Percentiles rank a stretch among this genome's conserved stretches.
Evolutionary conservation across 371 early-diverging fungal species (phyloP).

Genomic region (Mortierella sp.): DNA sequence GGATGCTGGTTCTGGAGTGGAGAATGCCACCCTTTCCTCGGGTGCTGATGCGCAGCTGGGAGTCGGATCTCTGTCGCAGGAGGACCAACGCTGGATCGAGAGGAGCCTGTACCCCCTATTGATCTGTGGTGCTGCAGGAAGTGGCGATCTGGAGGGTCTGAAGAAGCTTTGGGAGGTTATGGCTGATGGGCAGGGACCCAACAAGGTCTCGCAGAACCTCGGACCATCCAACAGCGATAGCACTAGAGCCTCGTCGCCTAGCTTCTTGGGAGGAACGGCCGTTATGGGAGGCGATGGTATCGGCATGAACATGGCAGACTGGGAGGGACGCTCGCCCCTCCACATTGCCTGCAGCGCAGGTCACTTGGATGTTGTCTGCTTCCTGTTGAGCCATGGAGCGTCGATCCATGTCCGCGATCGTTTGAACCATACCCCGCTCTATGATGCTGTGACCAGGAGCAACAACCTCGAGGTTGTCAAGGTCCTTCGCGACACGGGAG

Average conservation of each 20-base stretch:
- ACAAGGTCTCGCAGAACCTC: conserved; percentile 20
- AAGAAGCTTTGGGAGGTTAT: conserved; percentile 68
- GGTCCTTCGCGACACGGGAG: conserved; percentile 86
- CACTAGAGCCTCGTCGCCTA: background rate
- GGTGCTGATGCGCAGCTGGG: conserved; percentile 15
- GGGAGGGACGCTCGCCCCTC: conserved; percentile 87
- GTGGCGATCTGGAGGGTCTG: conserved; percentile 87
- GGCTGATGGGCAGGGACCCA: conserved; percentile 32
- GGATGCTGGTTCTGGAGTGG: conserved; percentile 26
- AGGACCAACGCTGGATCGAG: conserved; percentile 79
- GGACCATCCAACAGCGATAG: conserved; percentile 16
- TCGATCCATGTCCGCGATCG: conserved; percentile 94
- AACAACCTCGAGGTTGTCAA: conserved; percentile 71
- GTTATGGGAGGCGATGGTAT: conserved; percentile 54
- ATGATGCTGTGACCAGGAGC: conserved; percentile 78
- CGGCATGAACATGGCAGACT: conserved; percentile 86
- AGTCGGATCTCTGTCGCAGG: conserved; percentile 29
- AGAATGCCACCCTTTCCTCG: background rate
- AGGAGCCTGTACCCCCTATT: conserved; percentile 85
- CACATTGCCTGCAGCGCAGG: conserved; percentile 92
- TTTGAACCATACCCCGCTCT: conserved; percentile 91
- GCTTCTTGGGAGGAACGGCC: conserved; percentile 60
- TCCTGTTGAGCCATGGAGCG: conserved; percentile 87
- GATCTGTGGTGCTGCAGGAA: conserved; percentile 90
- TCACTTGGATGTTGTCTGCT: conserved; percentile 77